These are phyloP conservation scores for Aphanomyces euteiches DNA, from an alignment of 352 stramenopile species.

Conservation along the genomic window DNA sequence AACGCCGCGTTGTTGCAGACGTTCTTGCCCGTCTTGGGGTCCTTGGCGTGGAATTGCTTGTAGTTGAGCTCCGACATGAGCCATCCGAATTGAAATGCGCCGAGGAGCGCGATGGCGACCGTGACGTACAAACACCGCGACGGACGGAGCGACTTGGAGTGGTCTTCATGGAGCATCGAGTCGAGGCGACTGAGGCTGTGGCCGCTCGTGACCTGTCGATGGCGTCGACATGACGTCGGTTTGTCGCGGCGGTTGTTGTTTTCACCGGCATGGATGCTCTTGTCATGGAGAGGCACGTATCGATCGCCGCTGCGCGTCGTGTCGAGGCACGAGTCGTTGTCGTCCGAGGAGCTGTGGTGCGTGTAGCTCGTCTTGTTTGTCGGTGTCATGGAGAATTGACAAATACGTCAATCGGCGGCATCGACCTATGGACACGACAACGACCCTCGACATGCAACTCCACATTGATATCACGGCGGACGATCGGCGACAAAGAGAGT, in stretches of 20 bases:
- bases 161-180: slow-evolving; percentile 18
- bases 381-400: no score
- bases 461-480: no score
- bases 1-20: background rate
- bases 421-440: no score
- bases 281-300: background rate
- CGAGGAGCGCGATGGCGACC: slow-evolving; percentile 40
- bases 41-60: slow-evolving; percentile 39
- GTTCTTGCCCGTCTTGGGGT: slow-evolving; percentile 33
- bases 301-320: background rate
- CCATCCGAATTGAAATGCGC: slow-evolving; percentile 54
- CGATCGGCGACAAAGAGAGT: no score
- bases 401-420: no score
- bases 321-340: background rate
- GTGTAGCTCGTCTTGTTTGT: background rate
- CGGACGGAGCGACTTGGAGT: background rate
- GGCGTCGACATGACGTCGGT: background rate
- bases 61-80: slow-evolving; percentile 54
- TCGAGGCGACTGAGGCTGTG: slow-evolving; percentile 1
- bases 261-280: background rate
- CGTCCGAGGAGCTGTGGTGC: background rate
- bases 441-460: no score
- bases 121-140: slow-evolving; percentile 43
- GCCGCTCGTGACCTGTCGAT: background rate
- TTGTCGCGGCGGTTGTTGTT: background rate